phyloP scores from a whole-genome alignment of 805 yeast species.

The Kodamaea lidongshanica region DNA sequence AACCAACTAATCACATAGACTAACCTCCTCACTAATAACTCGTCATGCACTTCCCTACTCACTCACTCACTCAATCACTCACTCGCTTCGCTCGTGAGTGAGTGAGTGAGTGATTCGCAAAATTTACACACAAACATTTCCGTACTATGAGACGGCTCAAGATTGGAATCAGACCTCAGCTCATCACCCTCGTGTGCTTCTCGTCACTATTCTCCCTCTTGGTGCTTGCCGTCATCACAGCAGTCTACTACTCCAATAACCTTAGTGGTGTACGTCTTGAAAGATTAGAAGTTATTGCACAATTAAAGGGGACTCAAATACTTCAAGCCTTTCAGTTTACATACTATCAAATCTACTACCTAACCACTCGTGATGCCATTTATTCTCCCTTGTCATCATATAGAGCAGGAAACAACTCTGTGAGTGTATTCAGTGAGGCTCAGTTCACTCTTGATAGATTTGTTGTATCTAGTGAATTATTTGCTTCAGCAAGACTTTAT shows the following conservation, averaged over 20 bases:
- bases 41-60: too few relatives aligned
- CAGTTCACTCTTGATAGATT: conserved; percentile 48
- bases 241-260: conserved; percentile 60
- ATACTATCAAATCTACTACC: conserved; percentile 63
- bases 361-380: conserved; percentile 55
- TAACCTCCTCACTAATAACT: too few relatives aligned
- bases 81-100: too few relatives aligned
- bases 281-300: conserved; percentile 69
- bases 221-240: conserved; percentile 69
- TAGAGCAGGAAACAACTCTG: conserved; percentile 67
- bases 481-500: conserved; percentile 62
- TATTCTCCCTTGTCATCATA: conserved; percentile 55
- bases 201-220: conserved; percentile 66
- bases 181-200: conserved; percentile 61
- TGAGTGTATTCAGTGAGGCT: conserved; percentile 39
- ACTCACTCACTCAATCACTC: too few relatives aligned
- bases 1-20: too few relatives aligned
- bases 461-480: conserved; percentile 54
- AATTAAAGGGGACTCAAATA: conserved; percentile 73
- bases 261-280: conserved; percentile 60
- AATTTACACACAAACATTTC: too few relatives aligned
- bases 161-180: conserved; percentile 70
- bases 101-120: too few relatives aligned
- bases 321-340: conserved; percentile 57
- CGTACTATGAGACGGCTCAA: conserved; percentile 39